A percentile compares a stretch with the other conserved stretches of the same genome.
Evolutionary conservation across 768 basidiomycete species (phyloP).

Genomic region (Lactarius akahatsu): DNA sequence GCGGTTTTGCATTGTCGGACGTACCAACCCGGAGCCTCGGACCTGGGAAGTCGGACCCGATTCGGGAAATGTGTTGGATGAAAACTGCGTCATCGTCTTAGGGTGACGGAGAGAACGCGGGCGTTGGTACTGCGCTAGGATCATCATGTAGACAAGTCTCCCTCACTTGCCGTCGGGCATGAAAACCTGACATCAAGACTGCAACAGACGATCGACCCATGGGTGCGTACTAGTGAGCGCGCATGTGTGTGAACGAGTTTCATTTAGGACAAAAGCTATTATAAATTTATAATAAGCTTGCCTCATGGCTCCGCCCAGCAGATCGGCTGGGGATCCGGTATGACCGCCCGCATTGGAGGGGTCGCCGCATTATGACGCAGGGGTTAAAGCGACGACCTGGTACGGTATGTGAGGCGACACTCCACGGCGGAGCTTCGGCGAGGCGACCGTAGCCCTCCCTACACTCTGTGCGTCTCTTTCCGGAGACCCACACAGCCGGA

Average conservation of each 20-base stretch:
- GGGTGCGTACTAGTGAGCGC: background rate
- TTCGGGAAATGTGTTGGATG: background rate
- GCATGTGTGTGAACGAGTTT: slow-evolving; percentile 1
- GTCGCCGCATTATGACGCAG: background rate
- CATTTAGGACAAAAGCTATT: slow-evolving; percentile 3
- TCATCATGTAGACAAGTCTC: background rate
- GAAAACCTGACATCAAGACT: background rate
- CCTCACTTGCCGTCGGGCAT: background rate
- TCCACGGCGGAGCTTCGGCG: background rate
- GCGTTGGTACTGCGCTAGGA: background rate
- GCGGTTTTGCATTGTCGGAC: background rate
- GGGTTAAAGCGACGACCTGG: background rate
- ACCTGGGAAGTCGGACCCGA: background rate
- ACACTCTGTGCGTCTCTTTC: background rate
- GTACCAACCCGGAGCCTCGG: background rate
- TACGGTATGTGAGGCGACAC: background rate
- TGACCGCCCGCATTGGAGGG: background rate
- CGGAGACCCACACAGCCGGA: background rate
- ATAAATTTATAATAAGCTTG: background rate
- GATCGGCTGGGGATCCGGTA: slow-evolving; percentile 7
- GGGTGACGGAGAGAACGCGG: slow-evolving; percentile 4
- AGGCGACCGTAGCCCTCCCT: background rate
- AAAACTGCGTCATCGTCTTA: slow-evolving; percentile 7
- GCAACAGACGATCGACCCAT: background rate
- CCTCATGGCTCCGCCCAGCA: slow-evolving; percentile 5